phyloP scores from a whole-genome alignment of 2,329 filamentous ascomycete genomes.

The Fusarium siculi region DNA sequence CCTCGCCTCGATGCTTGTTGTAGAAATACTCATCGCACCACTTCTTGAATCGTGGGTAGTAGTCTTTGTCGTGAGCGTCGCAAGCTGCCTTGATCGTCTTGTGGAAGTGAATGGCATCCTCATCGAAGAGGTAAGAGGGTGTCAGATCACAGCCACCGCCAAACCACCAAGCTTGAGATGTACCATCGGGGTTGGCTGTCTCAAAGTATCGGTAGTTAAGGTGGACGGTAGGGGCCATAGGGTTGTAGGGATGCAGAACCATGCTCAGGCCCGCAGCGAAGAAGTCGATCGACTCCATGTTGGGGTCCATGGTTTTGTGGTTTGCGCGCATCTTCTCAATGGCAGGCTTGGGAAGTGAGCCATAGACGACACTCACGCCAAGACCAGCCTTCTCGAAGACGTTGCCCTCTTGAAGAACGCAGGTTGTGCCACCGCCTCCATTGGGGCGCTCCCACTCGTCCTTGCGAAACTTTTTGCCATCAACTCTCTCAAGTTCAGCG shows the following conservation, averaged over 20 bases:
- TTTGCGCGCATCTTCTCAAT: constrained; percentile 94
- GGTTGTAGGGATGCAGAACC: constrained; percentile 92
- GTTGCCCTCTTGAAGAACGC: constrained; percentile 93
- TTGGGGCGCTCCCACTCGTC: constrained; percentile 90
- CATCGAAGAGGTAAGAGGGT: constrained; percentile 93
- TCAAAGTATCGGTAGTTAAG: constrained; percentile 99
- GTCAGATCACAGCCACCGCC: constrained; percentile 95
- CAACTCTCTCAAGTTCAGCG: constrained; percentile 81
- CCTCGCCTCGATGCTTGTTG: constrained; percentile 90
- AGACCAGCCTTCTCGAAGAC: constrained; percentile 98
- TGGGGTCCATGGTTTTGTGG: constrained; percentile 86
- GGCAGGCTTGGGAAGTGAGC: constrained; percentile 84
- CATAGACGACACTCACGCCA: constrained; percentile 95
- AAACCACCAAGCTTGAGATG: constrained; percentile 94
- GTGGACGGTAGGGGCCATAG: constrained; percentile 97
- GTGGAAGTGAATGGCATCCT: constrained; percentile 98
- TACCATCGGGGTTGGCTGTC: constrained; percentile 85
- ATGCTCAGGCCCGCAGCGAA: constrained; percentile 94
- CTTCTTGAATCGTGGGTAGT: constrained; percentile 94
- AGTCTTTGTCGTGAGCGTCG: constrained; percentile 90
- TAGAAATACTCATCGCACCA: constrained; percentile 99
- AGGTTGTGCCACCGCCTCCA: constrained; percentile 93
- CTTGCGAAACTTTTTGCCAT: constrained; percentile 81
- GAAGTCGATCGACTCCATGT: constrained; percentile 88
- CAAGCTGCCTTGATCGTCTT: constrained; percentile 90